Conservation (phyloP, 106 monocot genomes). For the Dioscorea zingiberensis region DNA sequence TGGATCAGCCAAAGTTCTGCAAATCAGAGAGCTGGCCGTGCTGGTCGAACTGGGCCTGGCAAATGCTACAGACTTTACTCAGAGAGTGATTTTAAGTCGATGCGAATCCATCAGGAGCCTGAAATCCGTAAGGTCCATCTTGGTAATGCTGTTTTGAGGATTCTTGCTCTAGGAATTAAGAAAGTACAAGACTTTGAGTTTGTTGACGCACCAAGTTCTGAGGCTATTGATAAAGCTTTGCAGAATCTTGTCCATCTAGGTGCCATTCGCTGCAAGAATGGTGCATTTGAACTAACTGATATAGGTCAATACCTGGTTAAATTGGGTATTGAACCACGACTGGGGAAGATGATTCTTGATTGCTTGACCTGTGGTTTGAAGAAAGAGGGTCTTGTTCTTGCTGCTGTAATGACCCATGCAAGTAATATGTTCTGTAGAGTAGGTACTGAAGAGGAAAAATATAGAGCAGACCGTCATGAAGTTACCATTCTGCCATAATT, state of each 20-base stretch:
- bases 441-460: constrained; percentile 68
- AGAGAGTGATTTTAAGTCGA: constrained; percentile 51
- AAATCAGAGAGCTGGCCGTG: constrained; percentile 85
- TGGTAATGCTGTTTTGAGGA: constrained; percentile 77
- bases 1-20: constrained; percentile 88
- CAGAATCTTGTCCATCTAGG: constrained; percentile 67
- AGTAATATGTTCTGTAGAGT: constrained; percentile 95
- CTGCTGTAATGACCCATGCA: constrained; percentile 86
- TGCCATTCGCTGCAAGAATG: constrained; percentile 31
- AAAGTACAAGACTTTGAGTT: constrained; percentile 81
- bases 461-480: constrained; percentile 79
- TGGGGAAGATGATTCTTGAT: constrained; percentile 94
- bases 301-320: constrained; percentile 59
- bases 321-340: constrained; percentile 82
- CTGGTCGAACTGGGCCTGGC: constrained; percentile 77
- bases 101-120: constrained; percentile 78
- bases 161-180: constrained; percentile 62
- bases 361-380: constrained; percentile 40
- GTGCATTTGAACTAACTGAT: constrained; percentile 46
- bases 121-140: constrained; percentile 96
- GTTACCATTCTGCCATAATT: constrained; percentile 80
- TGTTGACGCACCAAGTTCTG: constrained; percentile 69
- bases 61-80: constrained; percentile 91
- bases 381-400: constrained; percentile 87
- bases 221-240: constrained; percentile 67